Base-by-base conservation (phyloP, 2,329 filamentous ascomycete genomes). In the Atkinsonella texensis region DNA sequence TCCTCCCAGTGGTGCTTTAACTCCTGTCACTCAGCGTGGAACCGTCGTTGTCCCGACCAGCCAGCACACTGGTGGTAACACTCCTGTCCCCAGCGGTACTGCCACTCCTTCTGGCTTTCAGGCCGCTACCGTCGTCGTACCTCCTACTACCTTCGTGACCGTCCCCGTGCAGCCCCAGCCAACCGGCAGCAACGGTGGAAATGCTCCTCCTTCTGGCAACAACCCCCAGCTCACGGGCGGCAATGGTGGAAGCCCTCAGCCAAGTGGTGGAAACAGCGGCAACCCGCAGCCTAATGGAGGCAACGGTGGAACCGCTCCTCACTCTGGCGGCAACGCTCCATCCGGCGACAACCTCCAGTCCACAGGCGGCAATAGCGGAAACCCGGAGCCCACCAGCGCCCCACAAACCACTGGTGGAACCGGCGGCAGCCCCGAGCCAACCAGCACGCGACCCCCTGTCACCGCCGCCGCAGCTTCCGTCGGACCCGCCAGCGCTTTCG, bases 381-480 rank as follows among this genome's bases (percentile, higher is more conserved):
- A 28, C 47, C 28, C 50, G 5, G 4, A 33, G 18, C 28, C 31
- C 5, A 46, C 42, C 17, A 23, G 32, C 10, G 32, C 47, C 18
- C 35, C 43, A 8, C 10, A 42, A 23, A 44, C 49, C 18, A 51
- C 28, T 17, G 44, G 43, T 32, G 23, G 35, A 32, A n/a, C 28
- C 7, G 38, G 23, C 15, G 38, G 28, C n/a, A 47, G n/a, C 20
- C 17, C 51, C 31, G 31, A 20, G 48, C 43, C 52, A 7, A 43
- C n/a, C 38, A 48, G 8, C 38, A 42, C 47, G 35, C 35, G 6
- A 32, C 18, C 38, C 17, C 39, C 35, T 18, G 33, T 32, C 12
- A 50, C 44, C 20, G 52, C 52, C 13, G 52, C 48, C 11, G 49
- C 45, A 23, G 48, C 31, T 20, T 48, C 40, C 13, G 45, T 50